A percentile compares a stretch with the other conserved stretches of the same genome.
Conservation (phyloP, 2,329 filamentous ascomycete species). For the Arachnopeziza araneosa region DNA sequence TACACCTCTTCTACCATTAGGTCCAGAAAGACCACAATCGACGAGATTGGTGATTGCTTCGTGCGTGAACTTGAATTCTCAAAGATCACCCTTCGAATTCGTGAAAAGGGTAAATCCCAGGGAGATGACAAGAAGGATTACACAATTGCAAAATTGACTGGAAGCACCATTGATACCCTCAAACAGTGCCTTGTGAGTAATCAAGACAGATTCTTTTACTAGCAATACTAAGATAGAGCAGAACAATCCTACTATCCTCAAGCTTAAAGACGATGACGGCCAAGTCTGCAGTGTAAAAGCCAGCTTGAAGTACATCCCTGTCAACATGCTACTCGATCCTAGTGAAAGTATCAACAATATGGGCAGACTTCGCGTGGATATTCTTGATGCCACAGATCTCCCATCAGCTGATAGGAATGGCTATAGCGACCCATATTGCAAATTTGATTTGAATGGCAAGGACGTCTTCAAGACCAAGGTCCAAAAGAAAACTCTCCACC, state of each 20-base stretch:
- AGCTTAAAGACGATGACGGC: conserved; percentile 73
- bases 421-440: conserved; percentile 95
- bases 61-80: conserved; percentile 97
- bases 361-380: conserved; percentile 88
- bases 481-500: conserved; percentile 93
- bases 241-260: conserved; percentile 85
- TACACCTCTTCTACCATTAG: conserved; percentile 76
- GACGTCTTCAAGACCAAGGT: conserved; percentile 93
- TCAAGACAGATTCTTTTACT: background rate
- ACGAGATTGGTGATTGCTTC: conserved; percentile 92
- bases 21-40: conserved; percentile 64
- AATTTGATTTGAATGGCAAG: conserved; percentile 83
- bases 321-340: conserved; percentile 89
- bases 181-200: conserved; percentile 74
- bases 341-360: conserved; percentile 99
- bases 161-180: conserved; percentile 79
- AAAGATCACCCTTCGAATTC: conserved; percentile 79
- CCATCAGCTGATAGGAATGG: conserved; percentile 93
- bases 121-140: conserved; percentile 59
- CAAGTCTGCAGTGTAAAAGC: conserved; percentile 76
- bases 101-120: conserved; percentile 71
- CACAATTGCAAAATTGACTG: conserved; percentile 74
- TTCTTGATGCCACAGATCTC: conserved; percentile 81
- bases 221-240: conserved; percentile 32
- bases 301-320: conserved; percentile 89